Conservation (phyloP, 176 grass and related monocot species). For the Panicum miliaceum region DNA sequence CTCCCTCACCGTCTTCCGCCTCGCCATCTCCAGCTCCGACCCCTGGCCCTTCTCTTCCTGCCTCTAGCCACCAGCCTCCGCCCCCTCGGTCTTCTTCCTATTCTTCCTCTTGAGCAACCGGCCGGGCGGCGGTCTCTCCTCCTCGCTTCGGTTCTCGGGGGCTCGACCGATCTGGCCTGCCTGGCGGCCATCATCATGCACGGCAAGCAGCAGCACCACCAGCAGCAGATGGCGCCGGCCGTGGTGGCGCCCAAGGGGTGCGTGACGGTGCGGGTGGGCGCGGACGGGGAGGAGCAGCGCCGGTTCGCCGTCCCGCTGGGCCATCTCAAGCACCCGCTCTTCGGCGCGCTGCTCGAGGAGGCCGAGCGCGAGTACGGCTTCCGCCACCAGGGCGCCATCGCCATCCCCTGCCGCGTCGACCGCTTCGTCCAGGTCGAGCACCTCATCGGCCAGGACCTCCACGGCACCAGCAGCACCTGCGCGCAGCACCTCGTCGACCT, state of each 20-base stretch:
- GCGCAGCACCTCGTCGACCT: constrained; percentile 42
- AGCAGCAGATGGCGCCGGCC: neutral
- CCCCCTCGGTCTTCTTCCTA: neutral
- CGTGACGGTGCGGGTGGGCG: constrained; percentile 72
- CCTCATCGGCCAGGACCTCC: constrained; percentile 64
- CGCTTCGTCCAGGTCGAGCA: constrained; percentile 70
- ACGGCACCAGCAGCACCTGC: neutral
- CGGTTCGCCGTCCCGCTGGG: constrained; percentile 78
- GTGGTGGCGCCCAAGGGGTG: constrained; percentile 70
- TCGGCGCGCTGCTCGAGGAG: constrained; percentile 68
- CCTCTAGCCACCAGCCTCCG: constrained; percentile 16
- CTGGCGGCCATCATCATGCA: neutral
- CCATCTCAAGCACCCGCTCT: constrained; percentile 88
- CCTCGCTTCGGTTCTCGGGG: too few relatives aligned
- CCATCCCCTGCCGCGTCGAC: constrained; percentile 85
- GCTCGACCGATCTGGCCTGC: neutral
- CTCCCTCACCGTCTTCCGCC: constrained; percentile 80
- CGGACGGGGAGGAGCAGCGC: constrained; percentile 70
- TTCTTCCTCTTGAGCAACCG: neutral
- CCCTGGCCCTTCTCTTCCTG: constrained; percentile 62
- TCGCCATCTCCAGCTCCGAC: constrained; percentile 77
- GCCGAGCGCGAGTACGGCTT: constrained; percentile 89
- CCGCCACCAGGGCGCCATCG: constrained; percentile 70
- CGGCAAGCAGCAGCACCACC: constrained; percentile 33
- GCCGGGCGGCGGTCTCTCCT: neutral